Percentiles rank a stretch among this genome's conserved stretches.
Evolutionary conservation across 345 rosid genomes (phyloP).

Genomic region (Crucihimalaya himalaica): DNA sequence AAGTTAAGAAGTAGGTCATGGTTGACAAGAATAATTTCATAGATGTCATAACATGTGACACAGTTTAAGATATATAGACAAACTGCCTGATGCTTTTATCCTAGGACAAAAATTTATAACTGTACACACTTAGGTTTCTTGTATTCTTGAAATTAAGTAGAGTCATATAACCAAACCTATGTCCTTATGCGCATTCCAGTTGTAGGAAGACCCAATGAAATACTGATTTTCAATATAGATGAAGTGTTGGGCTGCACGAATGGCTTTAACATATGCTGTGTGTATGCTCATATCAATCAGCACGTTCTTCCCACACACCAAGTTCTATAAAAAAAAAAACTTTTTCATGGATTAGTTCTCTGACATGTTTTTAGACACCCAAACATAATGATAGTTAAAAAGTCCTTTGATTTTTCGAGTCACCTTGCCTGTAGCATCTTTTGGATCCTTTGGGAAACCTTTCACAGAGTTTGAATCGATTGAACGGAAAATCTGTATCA

Average conservation of each 20-base stretch:
- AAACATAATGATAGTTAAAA: constrained; percentile 17
- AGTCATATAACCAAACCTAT: constrained; percentile 49
- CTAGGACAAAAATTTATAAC: not conserved
- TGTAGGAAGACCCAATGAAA: constrained; percentile 88
- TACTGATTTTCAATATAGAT: constrained; percentile 90
- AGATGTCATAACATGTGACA: constrained; percentile 5
- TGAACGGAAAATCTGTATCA: constrained; percentile 75
- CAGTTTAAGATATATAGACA: not conserved
- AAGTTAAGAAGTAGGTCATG: not conserved
- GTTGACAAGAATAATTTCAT: not conserved
- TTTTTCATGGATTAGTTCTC: constrained; percentile 7
- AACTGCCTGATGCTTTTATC: not conserved
- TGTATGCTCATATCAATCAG: constrained; percentile 91
- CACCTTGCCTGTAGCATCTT: constrained; percentile 64
- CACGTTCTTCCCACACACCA: constrained; percentile 81
- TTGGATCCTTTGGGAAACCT: constrained; percentile 79
- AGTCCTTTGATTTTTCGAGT: constrained; percentile 25
- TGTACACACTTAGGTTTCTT: not conserved
- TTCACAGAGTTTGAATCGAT: constrained; percentile 86
- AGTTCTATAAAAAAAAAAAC: constrained; percentile 53
- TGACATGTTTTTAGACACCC: not conserved
- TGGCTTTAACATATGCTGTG: constrained; percentile 81
- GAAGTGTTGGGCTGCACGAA: constrained; percentile 84
- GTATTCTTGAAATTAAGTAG: constrained; percentile 11
- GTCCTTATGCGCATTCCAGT: constrained; percentile 74